A percentile compares a stretch with the other conserved stretches of the same genome.
Evolutionary conservation across 2,329 filamentous ascomycete genomes (phyloP).

Genomic region (Drechmeria coniospora): DNA sequence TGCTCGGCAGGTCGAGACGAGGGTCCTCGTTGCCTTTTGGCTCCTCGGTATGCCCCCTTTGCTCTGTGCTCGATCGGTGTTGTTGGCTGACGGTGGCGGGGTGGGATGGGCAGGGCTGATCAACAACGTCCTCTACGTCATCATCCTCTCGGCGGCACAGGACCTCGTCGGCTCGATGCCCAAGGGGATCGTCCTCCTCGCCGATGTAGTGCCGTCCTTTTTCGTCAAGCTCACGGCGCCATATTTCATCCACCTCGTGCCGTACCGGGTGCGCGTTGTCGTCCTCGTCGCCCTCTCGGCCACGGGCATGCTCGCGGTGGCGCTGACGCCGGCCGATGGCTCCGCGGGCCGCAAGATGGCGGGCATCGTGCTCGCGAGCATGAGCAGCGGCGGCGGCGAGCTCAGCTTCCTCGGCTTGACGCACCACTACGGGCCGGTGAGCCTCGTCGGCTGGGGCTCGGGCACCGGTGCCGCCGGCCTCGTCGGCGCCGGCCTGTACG

Average conservation of each 20-base stretch:
- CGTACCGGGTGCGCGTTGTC: conserved; percentile 62
- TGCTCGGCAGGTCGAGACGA: conserved; percentile 51
- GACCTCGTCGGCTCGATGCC: conserved; percentile 88
- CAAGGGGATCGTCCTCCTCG: conserved; percentile 83
- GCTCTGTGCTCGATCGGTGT: no score
- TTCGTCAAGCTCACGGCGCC: conserved; percentile 75
- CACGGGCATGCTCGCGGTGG: conserved; percentile 79
- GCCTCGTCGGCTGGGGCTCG: conserved; percentile 80
- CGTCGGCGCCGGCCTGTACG: conserved; percentile 76
- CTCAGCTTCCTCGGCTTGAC: conserved; percentile 82
- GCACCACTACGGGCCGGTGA: conserved; percentile 81
- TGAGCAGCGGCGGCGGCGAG: conserved; percentile 78
- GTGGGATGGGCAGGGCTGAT: conserved; percentile 32
- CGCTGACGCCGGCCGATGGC: conserved; percentile 52
- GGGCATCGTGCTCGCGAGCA: conserved; percentile 70
- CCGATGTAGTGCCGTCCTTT: conserved; percentile 84
- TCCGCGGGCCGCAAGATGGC: conserved; percentile 62
- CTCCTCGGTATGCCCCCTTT: conserved; percentile 53
- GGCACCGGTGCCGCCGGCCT: conserved; percentile 84
- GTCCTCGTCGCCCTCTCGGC: conserved; percentile 61
- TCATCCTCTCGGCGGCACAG: conserved; percentile 87
- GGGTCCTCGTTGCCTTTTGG: conserved; percentile 77
- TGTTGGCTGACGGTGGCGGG: conserved; percentile 5
- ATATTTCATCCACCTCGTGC: conserved; percentile 82
- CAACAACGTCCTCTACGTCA: conserved; percentile 96